These are phyloP conservation scores for Fraxinus pennsylvanica DNA, from an alignment of 257 asterid species.

Conservation along the genomic window DNA sequence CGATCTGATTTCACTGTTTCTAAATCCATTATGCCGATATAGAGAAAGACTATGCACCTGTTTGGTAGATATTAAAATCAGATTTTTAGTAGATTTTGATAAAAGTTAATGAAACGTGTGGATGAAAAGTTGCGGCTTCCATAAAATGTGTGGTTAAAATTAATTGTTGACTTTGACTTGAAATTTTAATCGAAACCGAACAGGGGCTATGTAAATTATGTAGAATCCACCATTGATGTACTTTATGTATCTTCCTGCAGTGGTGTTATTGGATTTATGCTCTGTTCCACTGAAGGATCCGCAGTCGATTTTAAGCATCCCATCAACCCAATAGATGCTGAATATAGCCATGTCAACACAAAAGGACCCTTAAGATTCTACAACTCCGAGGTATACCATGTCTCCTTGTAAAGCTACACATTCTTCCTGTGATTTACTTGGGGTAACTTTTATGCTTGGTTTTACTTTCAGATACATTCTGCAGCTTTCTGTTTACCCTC, in stretches of 20 bases:
- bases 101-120: too few relatives aligned
- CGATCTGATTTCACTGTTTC: neutral
- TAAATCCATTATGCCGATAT: neutral
- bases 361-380: slow-evolving; percentile 60
- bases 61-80: too few relatives aligned
- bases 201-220: too few relatives aligned
- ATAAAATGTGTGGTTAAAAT: too few relatives aligned
- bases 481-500: slow-evolving; percentile 97
- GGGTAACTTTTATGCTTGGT: neutral
- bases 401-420: neutral
- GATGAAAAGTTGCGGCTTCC: too few relatives aligned
- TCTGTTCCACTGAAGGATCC: slow-evolving; percentile 81
- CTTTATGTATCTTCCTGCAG: slow-evolving; percentile 34
- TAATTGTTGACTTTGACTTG: neutral
- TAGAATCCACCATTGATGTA: neutral
- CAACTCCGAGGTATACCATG: slow-evolving; percentile 66
- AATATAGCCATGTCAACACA: slow-evolving; percentile 36
- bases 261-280: slow-evolving; percentile 90
- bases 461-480: slow-evolving; percentile 61
- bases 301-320: slow-evolving; percentile 78
- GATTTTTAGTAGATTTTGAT: too few relatives aligned
- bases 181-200: too few relatives aligned
- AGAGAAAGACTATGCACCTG: neutral
- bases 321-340: slow-evolving; percentile 63
- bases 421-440: neutral